Base-by-base conservation (phyloP, 2,329 filamentous ascomycete species). In the Sporothrix sp. region DNA sequence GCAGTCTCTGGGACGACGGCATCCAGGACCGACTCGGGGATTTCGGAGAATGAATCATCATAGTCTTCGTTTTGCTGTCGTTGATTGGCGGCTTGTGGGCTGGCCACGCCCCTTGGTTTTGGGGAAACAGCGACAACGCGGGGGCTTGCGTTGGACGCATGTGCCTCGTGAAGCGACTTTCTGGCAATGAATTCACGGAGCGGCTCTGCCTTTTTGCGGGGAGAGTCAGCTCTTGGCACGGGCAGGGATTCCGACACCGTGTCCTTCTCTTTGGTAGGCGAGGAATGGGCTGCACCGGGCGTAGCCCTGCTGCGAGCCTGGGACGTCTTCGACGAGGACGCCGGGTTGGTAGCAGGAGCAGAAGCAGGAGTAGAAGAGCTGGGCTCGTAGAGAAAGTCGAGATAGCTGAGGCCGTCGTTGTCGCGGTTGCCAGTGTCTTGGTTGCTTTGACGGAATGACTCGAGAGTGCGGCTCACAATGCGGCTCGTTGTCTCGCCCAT, bases 1-100 rank as follows among this genome's bases (percentile, higher is more conserved):
- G 54, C 14, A 59, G 67, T 25, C 60, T 62, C 1, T 71, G 74
- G 1, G 70, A 56, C 47, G 7, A 73, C 76, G 25, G 73, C 73
- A 13, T 66, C 68, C 4, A 79, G 68, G 2, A 78, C 64, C 4
- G 62, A 67, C 14, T 74, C 69, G 1, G 76, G 74, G 14, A 79
- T 75, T 47, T 77, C 74, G 0, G 76, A 79, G 56, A 79, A 80
- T 0, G 75, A 77, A 54, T 79, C 76, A 1, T 78, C 73, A 39
- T 77, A 75, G 25, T 61, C 45, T 13, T 18, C 38, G 23, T 37
- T 40, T 18, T 21, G 16, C 2, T 11, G 11, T 8, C 44, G 37
- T 16, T 38, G 13, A 7, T 35, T n/a, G n/a, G n/a, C 14, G 11
- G 39, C 35, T 62, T 63, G 2, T 63, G 60, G 20, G n/a, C 7